phyloP scores from a whole-genome alignment of 352 stramenopile genomes.

The Pythium rhizo-oryzae region DNA sequence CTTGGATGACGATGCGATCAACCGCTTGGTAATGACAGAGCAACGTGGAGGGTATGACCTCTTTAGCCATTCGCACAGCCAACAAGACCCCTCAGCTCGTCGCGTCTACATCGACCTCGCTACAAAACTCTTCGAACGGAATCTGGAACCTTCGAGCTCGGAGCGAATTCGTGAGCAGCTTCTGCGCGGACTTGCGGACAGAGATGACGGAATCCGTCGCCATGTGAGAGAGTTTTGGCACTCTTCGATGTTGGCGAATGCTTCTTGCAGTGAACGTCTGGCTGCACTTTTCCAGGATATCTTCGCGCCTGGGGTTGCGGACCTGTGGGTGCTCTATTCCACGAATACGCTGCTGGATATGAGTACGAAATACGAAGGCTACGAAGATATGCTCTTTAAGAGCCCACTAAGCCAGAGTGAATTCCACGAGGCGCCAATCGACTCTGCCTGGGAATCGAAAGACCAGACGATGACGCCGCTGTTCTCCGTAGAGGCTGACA shows the following conservation, averaged over 20 bases:
- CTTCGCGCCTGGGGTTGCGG: conserved; percentile 44
- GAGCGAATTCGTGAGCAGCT: conserved; percentile 39
- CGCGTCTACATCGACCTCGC: conserved; percentile 47
- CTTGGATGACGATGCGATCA: conserved; percentile 34
- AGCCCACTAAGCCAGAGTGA: conserved; percentile 46
- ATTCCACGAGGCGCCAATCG: conserved; percentile 60
- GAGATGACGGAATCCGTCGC: conserved; percentile 42
- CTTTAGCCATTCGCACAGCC: conserved; percentile 37
- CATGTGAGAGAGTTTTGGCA: conserved; percentile 56
- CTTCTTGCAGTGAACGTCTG: conserved; percentile 45
- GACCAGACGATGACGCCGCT: conserved; percentile 71
- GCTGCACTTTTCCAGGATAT: conserved; percentile 58
- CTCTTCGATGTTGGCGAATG: conserved; percentile 31
- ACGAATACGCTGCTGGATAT: conserved; percentile 60
- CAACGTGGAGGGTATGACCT: conserved; percentile 44
- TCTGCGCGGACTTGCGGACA: conserved; percentile 55
- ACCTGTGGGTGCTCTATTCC: conserved; percentile 72
- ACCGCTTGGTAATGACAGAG: conserved; percentile 30
- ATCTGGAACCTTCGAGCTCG: conserved; percentile 8
- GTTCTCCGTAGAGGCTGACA: conserved; percentile 74
- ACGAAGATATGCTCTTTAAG: conserved; percentile 47
- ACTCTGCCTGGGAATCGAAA: conserved; percentile 70
- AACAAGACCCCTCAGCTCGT: conserved; percentile 43
- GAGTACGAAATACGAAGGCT: conserved; percentile 31
- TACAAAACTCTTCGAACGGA: conserved; percentile 39